Conservation (phyloP, 805 yeast species). For the Tanozyma kutaoensis region DNA sequence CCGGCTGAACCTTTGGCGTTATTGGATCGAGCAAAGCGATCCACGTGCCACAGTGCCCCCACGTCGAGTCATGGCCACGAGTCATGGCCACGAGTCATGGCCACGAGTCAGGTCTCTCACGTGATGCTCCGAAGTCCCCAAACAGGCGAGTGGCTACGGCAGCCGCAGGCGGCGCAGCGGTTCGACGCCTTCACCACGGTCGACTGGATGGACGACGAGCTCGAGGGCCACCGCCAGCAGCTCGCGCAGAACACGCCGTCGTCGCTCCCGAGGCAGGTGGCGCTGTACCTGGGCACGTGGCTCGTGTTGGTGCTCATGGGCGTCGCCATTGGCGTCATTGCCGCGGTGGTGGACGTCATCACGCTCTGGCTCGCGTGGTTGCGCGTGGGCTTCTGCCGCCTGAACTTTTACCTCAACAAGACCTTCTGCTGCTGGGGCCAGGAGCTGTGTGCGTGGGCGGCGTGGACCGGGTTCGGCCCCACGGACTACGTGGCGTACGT, state of each 20-base stretch:
- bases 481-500: conserved; percentile 49
- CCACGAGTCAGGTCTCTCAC: no score
- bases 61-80: no score
- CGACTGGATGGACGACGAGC: conserved; percentile 58
- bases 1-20: no score
- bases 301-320: conserved; percentile 69
- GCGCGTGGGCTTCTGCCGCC: conserved; percentile 65
- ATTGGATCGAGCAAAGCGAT: no score
- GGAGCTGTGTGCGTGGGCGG: conserved; percentile 50
- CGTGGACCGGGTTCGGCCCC: conserved; percentile 38
- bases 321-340: conserved; percentile 62
- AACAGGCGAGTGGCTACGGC: conserved; percentile 27
- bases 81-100: no score
- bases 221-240: conserved; percentile 29
- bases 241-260: conserved; percentile 8
- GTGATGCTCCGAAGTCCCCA: conserved; percentile 11
- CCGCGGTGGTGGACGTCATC: conserved; percentile 67
- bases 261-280: conserved; percentile 8
- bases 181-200: conserved; percentile 54
- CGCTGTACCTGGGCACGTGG: conserved; percentile 42
- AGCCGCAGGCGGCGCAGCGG: conserved; percentile 26
- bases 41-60: no score
- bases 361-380: conserved; percentile 81
- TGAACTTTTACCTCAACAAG: conserved; percentile 55
- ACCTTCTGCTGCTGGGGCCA: conserved; percentile 74